phyloP scores from a whole-genome alignment of 805 yeast species.

The Candida xiaguanensis region DNA sequence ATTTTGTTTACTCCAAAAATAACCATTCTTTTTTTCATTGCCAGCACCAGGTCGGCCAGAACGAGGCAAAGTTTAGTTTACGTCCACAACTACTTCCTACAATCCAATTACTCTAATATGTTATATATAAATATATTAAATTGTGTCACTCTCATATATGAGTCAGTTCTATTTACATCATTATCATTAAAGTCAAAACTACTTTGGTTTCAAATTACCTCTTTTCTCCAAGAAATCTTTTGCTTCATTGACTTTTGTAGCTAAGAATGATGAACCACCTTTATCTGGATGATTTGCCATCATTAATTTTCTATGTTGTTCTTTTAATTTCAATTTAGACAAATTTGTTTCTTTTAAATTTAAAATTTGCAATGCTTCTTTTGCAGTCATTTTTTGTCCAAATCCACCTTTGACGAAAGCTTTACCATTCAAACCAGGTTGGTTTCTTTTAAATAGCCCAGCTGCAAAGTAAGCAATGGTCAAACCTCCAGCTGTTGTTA shows the following conservation, averaged over 20 bases:
- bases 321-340: constrained; percentile 63
- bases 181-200: constrained; percentile 1
- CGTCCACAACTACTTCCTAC: no score
- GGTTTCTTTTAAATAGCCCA: constrained; percentile 61
- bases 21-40: no score
- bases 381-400: constrained; percentile 84
- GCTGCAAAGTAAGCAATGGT: constrained; percentile 61
- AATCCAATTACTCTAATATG: no score
- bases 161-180: constrained; percentile 1
- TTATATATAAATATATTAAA: not conserved
- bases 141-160: no score
- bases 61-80: no score
- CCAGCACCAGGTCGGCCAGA: no score
- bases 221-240: constrained; percentile 76
- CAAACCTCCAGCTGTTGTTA: constrained; percentile 67
- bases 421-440: constrained; percentile 64
- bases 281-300: constrained; percentile 89
- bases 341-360: constrained; percentile 66
- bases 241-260: constrained; percentile 91
- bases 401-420: constrained; percentile 84
- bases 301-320: constrained; percentile 81
- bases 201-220: constrained; percentile 46
- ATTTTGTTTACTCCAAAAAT: no score
- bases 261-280: constrained; percentile 87
- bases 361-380: constrained; percentile 83